phyloP scores from a whole-genome alignment of 2,329 filamentous ascomycete genomes.

The Calonectria pseudoreteaudii region DNA sequence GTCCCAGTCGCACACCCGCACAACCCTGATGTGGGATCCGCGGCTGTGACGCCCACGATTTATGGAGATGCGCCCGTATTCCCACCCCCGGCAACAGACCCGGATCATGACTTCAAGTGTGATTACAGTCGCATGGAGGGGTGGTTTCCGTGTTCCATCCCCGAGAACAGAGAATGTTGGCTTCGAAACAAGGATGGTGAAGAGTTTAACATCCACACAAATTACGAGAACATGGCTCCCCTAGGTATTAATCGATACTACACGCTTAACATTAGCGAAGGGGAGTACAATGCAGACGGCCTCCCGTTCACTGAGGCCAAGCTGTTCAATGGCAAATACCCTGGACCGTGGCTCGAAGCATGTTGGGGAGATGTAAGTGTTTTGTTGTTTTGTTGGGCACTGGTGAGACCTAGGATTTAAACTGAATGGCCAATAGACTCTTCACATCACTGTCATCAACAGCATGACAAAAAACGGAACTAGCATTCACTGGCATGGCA shows the following conservation, averaged over 20 bases:
- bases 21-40: neutral
- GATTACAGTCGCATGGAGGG: constrained; percentile 41
- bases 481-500: constrained; percentile 39
- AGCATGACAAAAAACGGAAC: constrained; percentile 34
- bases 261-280: constrained; percentile 32
- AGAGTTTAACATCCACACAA: constrained; percentile 42
- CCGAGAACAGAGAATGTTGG: constrained; percentile 43
- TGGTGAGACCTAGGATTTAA: neutral
- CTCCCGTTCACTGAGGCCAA: constrained; percentile 35
- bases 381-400: neutral
- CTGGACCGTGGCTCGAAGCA: constrained; percentile 44
- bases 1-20: constrained; percentile 3
- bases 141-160: constrained; percentile 39
- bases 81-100: constrained; percentile 20
- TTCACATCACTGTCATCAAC: constrained; percentile 33
- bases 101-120: constrained; percentile 37
- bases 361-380: constrained; percentile 44
- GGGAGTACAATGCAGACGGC: constrained; percentile 37
- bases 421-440: constrained; percentile 13
- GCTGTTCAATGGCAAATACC: constrained; percentile 42
- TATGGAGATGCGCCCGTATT: constrained; percentile 23
- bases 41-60: no score
- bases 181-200: constrained; percentile 35
- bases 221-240: constrained; percentile 41
- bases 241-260: constrained; percentile 37